Percentiles rank a stretch among this genome's conserved stretches.
These are phyloP conservation scores for Tephrocybe rancida DNA, from an alignment of 768 basidiomycete genomes.

Conservation along the genomic window DNA sequence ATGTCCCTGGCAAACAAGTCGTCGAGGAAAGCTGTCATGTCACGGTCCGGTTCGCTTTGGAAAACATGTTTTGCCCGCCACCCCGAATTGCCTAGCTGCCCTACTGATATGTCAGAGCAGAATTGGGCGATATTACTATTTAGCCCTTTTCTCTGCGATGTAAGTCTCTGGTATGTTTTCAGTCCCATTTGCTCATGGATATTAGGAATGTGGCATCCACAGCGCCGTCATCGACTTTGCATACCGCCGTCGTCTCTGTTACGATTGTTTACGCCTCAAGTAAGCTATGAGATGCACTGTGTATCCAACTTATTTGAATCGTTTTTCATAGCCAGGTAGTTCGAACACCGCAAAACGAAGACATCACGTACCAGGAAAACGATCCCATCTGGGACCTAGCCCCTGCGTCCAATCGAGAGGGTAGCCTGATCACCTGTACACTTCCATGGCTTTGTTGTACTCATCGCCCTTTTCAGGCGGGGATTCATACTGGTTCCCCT, in stretches of 20 bases:
- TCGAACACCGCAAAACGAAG: not conserved
- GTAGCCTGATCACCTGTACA: not conserved
- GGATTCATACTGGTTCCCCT: not conserved
- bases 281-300: not conserved
- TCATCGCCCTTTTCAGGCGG: not conserved
- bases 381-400: not conserved
- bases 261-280: not conserved
- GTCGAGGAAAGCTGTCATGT: constrained; percentile 18
- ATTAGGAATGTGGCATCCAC: not conserved
- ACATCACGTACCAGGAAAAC: not conserved
- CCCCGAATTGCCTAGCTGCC: constrained; percentile 20
- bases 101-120: constrained; percentile 14
- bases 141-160: constrained; percentile 24
- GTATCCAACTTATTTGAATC: not conserved
- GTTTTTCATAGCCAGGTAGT: not conserved
- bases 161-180: constrained; percentile 1
- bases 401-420: not conserved
- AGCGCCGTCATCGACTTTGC: not conserved
- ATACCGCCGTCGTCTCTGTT: not conserved
- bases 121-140: constrained; percentile 22
- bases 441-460: no score
- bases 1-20: constrained; percentile 8
- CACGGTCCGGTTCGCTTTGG: constrained; percentile 21
- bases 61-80: constrained; percentile 19
- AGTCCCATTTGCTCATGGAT: not conserved